A percentile compares a stretch with the other conserved stretches of the same genome.
Evolutionary conservation across 768 basidiomycete species (phyloP).

Genomic region (Lactarius akahatsu): DNA sequence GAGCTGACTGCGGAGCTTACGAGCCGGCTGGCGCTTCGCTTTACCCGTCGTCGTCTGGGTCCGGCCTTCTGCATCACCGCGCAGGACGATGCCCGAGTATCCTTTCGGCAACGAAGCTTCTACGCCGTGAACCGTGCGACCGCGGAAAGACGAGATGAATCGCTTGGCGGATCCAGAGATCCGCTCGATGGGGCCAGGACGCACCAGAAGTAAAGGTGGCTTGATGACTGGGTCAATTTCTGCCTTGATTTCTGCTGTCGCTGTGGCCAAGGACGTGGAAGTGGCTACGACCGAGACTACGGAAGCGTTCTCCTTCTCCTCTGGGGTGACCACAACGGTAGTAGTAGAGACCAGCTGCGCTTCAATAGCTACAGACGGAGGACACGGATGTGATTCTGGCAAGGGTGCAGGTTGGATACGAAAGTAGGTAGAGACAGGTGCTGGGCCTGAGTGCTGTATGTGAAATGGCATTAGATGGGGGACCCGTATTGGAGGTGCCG

Average conservation of each 20-base stretch:
- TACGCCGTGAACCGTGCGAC: slow-evolving; percentile 69
- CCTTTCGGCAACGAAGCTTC: slow-evolving; percentile 60
- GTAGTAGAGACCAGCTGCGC: not conserved
- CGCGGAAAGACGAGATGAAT: slow-evolving; percentile 68
- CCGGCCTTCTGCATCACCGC: slow-evolving; percentile 32
- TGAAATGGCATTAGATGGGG: slow-evolving; percentile 86
- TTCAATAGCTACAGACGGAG: not conserved
- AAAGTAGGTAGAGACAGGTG: slow-evolving; percentile 74
- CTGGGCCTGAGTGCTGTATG: slow-evolving; percentile 66
- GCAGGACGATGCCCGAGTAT: slow-evolving; percentile 65
- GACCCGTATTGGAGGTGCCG: slow-evolving; percentile 7
- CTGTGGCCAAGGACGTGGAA: not conserved
- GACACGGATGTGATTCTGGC: not conserved
- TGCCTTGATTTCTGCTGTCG: not conserved
- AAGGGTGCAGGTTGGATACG: slow-evolving; percentile 45
- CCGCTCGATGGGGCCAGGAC: slow-evolving; percentile 14
- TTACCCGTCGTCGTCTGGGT: slow-evolving; percentile 32
- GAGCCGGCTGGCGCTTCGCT: slow-evolving; percentile 31
- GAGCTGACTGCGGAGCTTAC: slow-evolving; percentile 33
- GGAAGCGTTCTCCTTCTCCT: slow-evolving; percentile 2
- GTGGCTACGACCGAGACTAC: not conserved
- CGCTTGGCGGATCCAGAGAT: slow-evolving; percentile 35
- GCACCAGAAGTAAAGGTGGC: not conserved
- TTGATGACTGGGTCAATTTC: not conserved
- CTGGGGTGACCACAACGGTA: not conserved